These are phyloP conservation scores for Apophysomyces variabilis DNA, from an alignment of 371 early-diverging fungal genomes.

Conservation along the genomic window DNA sequence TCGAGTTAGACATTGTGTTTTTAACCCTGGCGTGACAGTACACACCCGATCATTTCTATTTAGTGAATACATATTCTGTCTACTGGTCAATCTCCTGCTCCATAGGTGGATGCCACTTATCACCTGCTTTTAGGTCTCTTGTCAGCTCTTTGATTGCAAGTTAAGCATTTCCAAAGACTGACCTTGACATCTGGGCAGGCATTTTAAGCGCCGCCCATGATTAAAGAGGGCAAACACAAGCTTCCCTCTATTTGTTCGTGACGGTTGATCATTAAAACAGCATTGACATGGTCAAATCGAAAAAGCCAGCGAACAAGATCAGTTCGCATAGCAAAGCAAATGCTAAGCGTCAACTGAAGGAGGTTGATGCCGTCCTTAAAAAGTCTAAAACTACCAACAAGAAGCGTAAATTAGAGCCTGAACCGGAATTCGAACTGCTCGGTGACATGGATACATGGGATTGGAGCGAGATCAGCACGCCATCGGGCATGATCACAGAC, in stretches of 20 bases:
- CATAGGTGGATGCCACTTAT: no score
- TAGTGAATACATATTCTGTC: no score
- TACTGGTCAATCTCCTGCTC: no score
- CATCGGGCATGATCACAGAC: constrained; percentile 53
- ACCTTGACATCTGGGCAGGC: no score
- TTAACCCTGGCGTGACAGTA: no score
- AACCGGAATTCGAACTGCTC: constrained; percentile 37
- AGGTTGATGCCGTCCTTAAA: background rate
- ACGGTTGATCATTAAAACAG: no score
- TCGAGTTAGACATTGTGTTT: no score
- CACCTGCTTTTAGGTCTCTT: no score
- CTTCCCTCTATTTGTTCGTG: background rate
- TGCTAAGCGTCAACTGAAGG: background rate
- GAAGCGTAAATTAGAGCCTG: constrained; percentile 17
- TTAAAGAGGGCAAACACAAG: background rate
- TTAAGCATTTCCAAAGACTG: no score
- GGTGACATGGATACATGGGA: constrained; percentile 60
- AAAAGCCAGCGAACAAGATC: background rate
- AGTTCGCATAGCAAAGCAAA: background rate
- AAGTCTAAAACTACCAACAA: constrained; percentile 3
- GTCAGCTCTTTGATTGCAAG: no score
- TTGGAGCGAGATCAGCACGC: constrained; percentile 63
- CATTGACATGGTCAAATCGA: background rate
- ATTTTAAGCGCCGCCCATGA: background rate
- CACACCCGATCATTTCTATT: no score